Conservation (phyloP, 345 rosid species). For the Hibiscus trionum region DNA sequence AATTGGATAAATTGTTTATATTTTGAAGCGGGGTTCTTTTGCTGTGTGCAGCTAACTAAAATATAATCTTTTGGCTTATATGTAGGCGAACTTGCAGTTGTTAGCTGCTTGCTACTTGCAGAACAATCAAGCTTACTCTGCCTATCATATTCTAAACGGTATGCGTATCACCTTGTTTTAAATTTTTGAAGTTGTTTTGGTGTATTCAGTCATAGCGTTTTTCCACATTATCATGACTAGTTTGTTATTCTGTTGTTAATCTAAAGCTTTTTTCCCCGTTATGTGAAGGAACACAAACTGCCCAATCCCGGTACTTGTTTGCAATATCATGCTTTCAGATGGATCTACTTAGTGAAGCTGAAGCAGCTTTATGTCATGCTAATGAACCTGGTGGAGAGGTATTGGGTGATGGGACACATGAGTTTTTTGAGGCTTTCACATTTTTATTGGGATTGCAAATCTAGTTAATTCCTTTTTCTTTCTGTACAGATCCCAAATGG, state of each 20-base stretch:
- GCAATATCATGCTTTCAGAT: conserved; percentile 93
- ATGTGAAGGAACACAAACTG: conserved; percentile 75
- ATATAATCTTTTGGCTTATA: background rate
- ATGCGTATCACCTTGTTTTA: background rate
- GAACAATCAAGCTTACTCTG: conserved; percentile 83
- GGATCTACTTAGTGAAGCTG: conserved; percentile 96
- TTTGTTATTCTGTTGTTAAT: conserved; percentile 12
- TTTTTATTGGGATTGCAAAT: background rate
- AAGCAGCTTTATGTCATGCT: conserved; percentile 72
- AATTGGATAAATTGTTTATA: background rate
- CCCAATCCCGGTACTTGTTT: conserved; percentile 96
- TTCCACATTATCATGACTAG: background rate
- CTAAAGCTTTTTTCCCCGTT: conserved; percentile 10
- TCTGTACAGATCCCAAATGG: too few relatives aligned
- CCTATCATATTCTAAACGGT: conserved; percentile 88
- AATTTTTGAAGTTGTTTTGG: conserved; percentile 3
- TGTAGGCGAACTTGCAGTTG: conserved; percentile 76
- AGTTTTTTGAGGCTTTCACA: background rate
- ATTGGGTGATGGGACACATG: background rate
- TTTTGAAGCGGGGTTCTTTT: background rate
- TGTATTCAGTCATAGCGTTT: background rate
- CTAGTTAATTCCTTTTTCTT: too few relatives aligned
- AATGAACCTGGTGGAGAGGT: conserved; percentile 87
- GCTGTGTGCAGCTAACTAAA: background rate
- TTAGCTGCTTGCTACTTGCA: conserved; percentile 85